A percentile compares a stretch with the other conserved stretches of the same genome.
Evolutionary conservation across 2,329 filamentous ascomycete genomes (phyloP).

Genomic region (Delphinella strobiligena): DNA sequence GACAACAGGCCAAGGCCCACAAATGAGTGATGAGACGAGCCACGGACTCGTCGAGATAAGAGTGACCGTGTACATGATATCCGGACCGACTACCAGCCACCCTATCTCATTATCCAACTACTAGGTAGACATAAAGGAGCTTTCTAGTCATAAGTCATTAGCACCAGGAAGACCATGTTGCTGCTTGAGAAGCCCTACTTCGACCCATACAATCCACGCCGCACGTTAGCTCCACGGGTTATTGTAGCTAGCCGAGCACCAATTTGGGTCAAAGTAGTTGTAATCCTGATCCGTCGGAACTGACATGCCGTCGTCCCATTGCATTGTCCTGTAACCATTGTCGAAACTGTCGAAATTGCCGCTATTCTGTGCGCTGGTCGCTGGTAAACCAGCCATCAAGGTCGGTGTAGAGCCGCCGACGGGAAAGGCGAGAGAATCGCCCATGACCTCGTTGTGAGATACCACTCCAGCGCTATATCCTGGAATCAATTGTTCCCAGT

Average conservation of each 20-base stretch:
- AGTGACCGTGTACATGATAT: too few relatives aligned
- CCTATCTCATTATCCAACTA: too few relatives aligned
- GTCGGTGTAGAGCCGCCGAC: conserved; percentile 1
- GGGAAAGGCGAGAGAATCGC: conserved; percentile 3
- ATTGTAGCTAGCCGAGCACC: conserved; percentile 14
- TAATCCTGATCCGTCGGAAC: conserved; percentile 19
- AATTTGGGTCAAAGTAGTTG: conserved; percentile 17
- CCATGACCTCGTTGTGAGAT: conserved; percentile 1
- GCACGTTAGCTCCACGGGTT: neutral
- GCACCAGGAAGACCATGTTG: too few relatives aligned
- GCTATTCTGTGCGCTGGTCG: conserved; percentile 12
- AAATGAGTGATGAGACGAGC: too few relatives aligned
- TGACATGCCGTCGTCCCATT: conserved; percentile 22
- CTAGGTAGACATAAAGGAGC: too few relatives aligned
- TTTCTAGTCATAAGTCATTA: too few relatives aligned
- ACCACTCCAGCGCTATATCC: conserved; percentile 5
- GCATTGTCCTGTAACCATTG: conserved; percentile 10
- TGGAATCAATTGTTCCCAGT: conserved; percentile 5
- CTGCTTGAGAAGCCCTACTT: too few relatives aligned
- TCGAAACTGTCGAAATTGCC: conserved; percentile 14
- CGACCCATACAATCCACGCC: too few relatives aligned
- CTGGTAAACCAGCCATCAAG: conserved; percentile 7
- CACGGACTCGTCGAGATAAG: too few relatives aligned
- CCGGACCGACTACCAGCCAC: too few relatives aligned
- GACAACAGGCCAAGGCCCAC: too few relatives aligned